Percentiles rank a stretch among this genome's conserved stretches.
These are phyloP conservation scores for Neopestalotiopsis rosae DNA, from an alignment of 2,329 filamentous ascomycete species.

Conservation along the genomic window DNA sequence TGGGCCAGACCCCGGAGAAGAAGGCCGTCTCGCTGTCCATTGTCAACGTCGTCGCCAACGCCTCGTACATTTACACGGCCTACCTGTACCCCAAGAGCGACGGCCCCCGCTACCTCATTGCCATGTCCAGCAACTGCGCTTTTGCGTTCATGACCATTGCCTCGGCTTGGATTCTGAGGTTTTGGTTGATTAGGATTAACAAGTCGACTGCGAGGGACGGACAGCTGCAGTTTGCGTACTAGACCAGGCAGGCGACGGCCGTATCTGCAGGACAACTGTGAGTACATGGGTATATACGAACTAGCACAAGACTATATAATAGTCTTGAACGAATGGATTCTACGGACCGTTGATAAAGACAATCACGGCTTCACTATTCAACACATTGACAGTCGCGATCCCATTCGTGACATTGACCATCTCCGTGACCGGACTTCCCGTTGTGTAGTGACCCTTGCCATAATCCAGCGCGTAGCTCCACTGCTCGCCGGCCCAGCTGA, in stretches of 20 bases:
- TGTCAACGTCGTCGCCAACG: constrained; percentile 49
- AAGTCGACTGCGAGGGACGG: neutral
- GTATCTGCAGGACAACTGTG: too few relatives aligned
- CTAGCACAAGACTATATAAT: too few relatives aligned
- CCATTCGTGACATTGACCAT: constrained; percentile 16
- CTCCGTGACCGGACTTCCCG: constrained; percentile 14
- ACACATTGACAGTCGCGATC: constrained; percentile 17
- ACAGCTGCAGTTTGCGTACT: constrained; percentile 10
- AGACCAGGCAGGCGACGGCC: neutral
- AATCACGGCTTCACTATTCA: constrained; percentile 20
- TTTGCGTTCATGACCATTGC: constrained; percentile 16
- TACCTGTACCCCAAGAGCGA: constrained; percentile 48
- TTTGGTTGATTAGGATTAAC: constrained; percentile 14
- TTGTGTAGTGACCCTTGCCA: neutral
- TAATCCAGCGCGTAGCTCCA: constrained; percentile 26
- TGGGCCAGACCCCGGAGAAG: constrained; percentile 49
- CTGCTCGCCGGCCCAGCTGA: constrained; percentile 33
- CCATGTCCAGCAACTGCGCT: constrained; percentile 39
- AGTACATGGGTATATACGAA: too few relatives aligned
- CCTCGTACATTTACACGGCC: constrained; percentile 50
- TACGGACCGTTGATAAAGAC: neutral
- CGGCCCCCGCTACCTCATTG: constrained; percentile 46
- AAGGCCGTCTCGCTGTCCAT: constrained; percentile 47
- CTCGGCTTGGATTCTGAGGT: neutral
- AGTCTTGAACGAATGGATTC: too few relatives aligned